Conservation (phyloP, 164 flowering plant genomes). For the Stephania yunnanensis region DNA sequence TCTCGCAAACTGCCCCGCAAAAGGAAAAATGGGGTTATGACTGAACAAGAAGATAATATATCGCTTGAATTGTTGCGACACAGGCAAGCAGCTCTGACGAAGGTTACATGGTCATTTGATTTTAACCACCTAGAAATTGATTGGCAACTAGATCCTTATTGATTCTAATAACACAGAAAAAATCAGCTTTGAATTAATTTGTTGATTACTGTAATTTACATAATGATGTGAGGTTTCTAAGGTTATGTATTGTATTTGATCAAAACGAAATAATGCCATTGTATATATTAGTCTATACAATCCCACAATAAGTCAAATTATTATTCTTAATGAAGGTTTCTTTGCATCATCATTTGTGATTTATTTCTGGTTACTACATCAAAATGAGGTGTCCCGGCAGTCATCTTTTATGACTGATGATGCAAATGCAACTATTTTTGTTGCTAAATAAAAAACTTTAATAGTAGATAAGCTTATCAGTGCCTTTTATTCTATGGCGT, state of each 20-base stretch:
- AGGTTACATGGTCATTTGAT: conserved; percentile 32
- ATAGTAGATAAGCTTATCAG: no score
- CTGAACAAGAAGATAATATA: conserved; percentile 18
- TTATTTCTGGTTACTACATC: no score
- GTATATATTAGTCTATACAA: neutral
- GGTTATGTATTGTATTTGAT: neutral
- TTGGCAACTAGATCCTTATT: conserved; percentile 40
- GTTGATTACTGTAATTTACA: neutral
- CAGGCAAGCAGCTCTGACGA: conserved; percentile 47
- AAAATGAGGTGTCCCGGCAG: no score
- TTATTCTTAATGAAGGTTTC: neutral
- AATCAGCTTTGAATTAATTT: neutral
- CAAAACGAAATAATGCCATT: neutral
- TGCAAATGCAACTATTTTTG: no score
- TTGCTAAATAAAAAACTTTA: no score
- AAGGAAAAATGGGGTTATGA: conserved; percentile 17
- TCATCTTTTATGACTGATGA: no score
- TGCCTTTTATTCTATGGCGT: no score
- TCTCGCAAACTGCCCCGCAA: conserved; percentile 47
- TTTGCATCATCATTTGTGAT: no score
- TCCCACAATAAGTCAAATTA: neutral
- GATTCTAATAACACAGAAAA: neutral
- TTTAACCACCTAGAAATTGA: conserved; percentile 38
- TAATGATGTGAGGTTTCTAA: neutral
- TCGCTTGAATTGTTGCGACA: conserved; percentile 38